A percentile compares a stretch with the other conserved stretches of the same genome.
Evolutionary conservation across 2,329 filamentous ascomycete genomes (phyloP).

Genomic region (Colletotrichum chrysophilum): DNA sequence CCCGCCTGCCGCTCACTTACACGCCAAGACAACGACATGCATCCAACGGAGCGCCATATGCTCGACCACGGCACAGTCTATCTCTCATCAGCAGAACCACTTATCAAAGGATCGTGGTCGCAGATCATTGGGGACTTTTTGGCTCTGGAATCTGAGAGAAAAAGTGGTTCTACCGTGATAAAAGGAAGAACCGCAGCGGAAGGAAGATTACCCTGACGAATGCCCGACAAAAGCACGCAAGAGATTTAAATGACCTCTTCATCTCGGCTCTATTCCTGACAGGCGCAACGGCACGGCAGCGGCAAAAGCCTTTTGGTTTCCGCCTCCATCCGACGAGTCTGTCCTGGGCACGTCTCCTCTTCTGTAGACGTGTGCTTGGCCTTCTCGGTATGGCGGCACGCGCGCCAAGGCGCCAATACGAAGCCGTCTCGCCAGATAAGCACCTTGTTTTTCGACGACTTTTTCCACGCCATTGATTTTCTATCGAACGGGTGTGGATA

Average conservation of each 20-base stretch:
- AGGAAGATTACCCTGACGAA: neutral
- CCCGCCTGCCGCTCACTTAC: neutral
- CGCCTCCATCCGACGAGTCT: neutral
- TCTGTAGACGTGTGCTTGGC: constrained; percentile 3
- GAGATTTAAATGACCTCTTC: neutral
- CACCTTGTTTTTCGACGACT: neutral
- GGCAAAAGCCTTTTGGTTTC: neutral
- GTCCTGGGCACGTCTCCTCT: neutral
- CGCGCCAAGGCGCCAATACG: constrained; percentile 15
- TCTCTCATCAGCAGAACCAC: neutral
- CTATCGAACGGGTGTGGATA: neutral
- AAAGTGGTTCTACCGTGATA: neutral
- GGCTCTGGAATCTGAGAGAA: neutral
- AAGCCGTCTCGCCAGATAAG: neutral
- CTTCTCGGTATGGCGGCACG: constrained; percentile 14
- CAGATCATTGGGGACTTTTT: neutral
- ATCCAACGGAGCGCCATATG: neutral
- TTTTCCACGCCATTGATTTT: neutral
- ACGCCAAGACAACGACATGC: neutral
- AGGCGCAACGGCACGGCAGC: neutral
- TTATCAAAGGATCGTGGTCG: neutral
- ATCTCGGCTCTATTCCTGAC: constrained; percentile 4
- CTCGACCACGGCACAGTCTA: neutral
- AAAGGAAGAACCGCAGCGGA: neutral
- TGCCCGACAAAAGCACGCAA: neutral